Evolutionary conservation across 371 early-diverging fungal species (phyloP).

Genomic region (Mucor plumbeus): DNA sequence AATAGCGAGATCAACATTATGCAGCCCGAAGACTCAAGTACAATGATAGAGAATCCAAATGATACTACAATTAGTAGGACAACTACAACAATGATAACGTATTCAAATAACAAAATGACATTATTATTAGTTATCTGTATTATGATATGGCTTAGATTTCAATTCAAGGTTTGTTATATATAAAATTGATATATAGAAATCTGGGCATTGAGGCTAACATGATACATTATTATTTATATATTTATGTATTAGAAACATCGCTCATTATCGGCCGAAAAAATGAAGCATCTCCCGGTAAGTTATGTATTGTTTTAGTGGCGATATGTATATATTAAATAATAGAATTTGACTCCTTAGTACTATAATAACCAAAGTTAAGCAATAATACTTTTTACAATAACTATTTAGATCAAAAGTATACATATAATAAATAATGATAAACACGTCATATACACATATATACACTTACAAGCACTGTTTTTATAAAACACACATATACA

Average conservation of each 20-base stretch:
- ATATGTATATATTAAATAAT: not conserved
- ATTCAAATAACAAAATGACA: not conserved
- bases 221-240: conserved; percentile 6
- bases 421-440: not conserved
- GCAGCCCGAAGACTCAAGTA: not conserved
- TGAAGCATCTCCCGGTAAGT: conserved; percentile 5
- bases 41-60: no score
- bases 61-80: no score
- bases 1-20: conserved; percentile 1
- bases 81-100: not conserved
- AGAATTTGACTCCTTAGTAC: not conserved
- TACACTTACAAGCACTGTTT: not conserved
- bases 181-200: not conserved
- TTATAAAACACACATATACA: not conserved
- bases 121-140: not conserved
- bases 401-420: not conserved
- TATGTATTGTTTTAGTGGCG: not conserved
- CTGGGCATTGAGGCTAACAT: conserved; percentile 10
- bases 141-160: conserved; percentile 3
- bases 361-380: not conserved
- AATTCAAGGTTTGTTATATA: not conserved
- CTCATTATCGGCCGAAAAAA: conserved; percentile 5
- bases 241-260: not conserved
- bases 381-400: not conserved
- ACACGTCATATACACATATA: conserved; percentile 3